phyloP scores from a whole-genome alignment of 371 early-diverging fungal species.

The Lichtheimia ramosa region DNA sequence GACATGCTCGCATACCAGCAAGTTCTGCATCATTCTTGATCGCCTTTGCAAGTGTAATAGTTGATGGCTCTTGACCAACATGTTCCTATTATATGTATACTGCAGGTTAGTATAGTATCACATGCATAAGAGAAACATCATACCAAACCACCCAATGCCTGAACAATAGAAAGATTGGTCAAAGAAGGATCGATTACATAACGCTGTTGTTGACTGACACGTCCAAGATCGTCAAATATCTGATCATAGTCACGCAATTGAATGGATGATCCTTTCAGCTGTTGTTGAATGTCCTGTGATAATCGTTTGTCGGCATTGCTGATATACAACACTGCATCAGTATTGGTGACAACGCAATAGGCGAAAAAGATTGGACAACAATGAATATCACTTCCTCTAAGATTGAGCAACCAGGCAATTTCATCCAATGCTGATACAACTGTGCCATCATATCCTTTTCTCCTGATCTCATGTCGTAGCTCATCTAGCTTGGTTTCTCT shows the following conservation, averaged over 20 bases:
- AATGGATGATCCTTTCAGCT: no score
- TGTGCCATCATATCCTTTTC: conserved; percentile 66
- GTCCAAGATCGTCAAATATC: conserved; percentile 76
- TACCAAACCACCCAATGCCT: conserved; percentile 20
- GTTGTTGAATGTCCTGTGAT: conserved; percentile 23
- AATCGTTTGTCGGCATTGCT: conserved; percentile 66
- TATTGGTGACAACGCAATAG: conserved; percentile 79
- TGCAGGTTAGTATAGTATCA: not conserved
- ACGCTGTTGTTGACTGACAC: conserved; percentile 11
- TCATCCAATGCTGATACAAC: conserved; percentile 91
- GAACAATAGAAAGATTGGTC: conserved; percentile 14
- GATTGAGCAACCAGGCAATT: conserved; percentile 96
- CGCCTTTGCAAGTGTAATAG: conserved; percentile 80
- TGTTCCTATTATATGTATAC: conserved; percentile 48
- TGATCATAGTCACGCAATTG: conserved; percentile 66
- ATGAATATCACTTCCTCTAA: conserved; percentile 96
- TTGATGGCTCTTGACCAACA: conserved; percentile 62
- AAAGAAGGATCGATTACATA: conserved; percentile 2
- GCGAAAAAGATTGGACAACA: conserved; percentile 98
- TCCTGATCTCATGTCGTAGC: conserved; percentile 57
- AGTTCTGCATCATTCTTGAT: conserved; percentile 94
- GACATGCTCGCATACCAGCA: conserved; percentile 92
- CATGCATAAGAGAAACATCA: conserved; percentile 11
- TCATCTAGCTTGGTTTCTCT: conserved; percentile 61
- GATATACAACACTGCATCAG: conserved; percentile 76